Base-by-base conservation (phyloP, 1,284 basidiomycete species). In the Neolentinus lepideus region DNA sequence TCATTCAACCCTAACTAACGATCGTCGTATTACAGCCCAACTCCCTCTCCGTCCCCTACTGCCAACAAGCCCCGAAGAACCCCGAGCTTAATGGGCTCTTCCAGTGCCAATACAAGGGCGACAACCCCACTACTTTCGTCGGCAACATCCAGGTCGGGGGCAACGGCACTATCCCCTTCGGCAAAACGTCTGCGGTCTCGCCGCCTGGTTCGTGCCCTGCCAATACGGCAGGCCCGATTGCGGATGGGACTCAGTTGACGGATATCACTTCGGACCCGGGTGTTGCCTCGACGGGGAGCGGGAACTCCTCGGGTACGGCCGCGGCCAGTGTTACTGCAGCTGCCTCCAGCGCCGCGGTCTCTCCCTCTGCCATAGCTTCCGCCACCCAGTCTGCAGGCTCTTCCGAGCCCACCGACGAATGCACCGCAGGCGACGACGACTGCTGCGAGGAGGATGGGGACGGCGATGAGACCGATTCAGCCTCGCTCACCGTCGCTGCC, bases 171-270 rank as follows among this genome's bases (percentile, higher is more conserved):
- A 64, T 74, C 26, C 74, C 74, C 3, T 66, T 75, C 55, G 74
- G 73, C 35, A 55, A 68, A 45, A 47, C 9, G 10, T 62, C 56
- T 22, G 52, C 62, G 1, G 54, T 75, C 51, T 69, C 61, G 58
- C 72, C 74, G 1, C 58, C 71, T 0, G 74, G 74, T 16, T 72
- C 71, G 9, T 75, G 74, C 65, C 71, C 72, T 31, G 74, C 73
- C 6, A 62, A 73, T 58, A 59, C 71, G 1, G 55, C 56, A 11
- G 73, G 72, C 1, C 71, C 74, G 50, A 66, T 76, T 50, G 54
- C 80, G 1, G 81, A 82, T 62, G 81, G 82, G 36, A 60, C 66
- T 11, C 81, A 83, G 66, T 71, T 84, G 24, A 54, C 38, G 50
- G 45, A 47, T 47, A 47, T 47, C 45, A n/a, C 52, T 19, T 29